These are phyloP conservation scores for Wickerhamiella musiphila DNA, from an alignment of 805 yeast genomes.

Conservation along the genomic window DNA sequence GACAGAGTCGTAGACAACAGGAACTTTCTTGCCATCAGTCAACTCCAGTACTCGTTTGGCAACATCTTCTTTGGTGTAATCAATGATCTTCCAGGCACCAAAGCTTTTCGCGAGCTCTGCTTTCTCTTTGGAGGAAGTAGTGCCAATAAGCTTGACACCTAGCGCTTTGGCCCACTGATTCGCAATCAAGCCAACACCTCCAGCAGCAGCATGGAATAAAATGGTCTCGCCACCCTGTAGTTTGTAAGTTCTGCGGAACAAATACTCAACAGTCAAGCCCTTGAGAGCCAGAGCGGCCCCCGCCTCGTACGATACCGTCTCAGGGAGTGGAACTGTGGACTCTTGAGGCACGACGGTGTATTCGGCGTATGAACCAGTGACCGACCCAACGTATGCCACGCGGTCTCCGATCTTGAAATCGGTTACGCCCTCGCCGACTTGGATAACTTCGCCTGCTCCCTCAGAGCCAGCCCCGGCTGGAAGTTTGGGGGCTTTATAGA, in stretches of 20 bases:
- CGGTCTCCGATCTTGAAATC: slow-evolving; percentile 32
- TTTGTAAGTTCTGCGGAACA: slow-evolving; percentile 45
- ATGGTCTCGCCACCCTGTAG: slow-evolving; percentile 55
- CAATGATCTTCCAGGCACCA: slow-evolving; percentile 63
- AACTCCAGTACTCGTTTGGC: slow-evolving; percentile 18
- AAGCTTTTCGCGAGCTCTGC: slow-evolving; percentile 41
- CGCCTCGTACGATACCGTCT: slow-evolving; percentile 28
- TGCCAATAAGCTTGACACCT: slow-evolving; percentile 74
- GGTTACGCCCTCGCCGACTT: slow-evolving; percentile 32
- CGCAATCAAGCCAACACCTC: slow-evolving; percentile 72
- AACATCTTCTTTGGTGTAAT: slow-evolving; percentile 20
- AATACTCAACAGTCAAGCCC: slow-evolving; percentile 65
- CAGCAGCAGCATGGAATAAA: slow-evolving; percentile 86
- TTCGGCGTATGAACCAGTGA: slow-evolving; percentile 61
- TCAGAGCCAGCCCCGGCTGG: slow-evolving; percentile 55
- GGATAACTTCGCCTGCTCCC: slow-evolving; percentile 34
- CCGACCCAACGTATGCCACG: slow-evolving; percentile 44
- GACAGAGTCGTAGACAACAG: slow-evolving; percentile 22
- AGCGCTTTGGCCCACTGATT: slow-evolving; percentile 41
- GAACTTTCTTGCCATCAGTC: slow-evolving; percentile 20
- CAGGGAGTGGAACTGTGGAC: slow-evolving; percentile 32
- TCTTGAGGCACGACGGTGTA: slow-evolving; percentile 30
- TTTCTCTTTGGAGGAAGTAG: slow-evolving; percentile 66
- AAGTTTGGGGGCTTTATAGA: slow-evolving; percentile 36
- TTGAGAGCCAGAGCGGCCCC: slow-evolving; percentile 46